Base-by-base conservation (phyloP, 169 alveolate species). In the Nephromyces sp. region DNA sequence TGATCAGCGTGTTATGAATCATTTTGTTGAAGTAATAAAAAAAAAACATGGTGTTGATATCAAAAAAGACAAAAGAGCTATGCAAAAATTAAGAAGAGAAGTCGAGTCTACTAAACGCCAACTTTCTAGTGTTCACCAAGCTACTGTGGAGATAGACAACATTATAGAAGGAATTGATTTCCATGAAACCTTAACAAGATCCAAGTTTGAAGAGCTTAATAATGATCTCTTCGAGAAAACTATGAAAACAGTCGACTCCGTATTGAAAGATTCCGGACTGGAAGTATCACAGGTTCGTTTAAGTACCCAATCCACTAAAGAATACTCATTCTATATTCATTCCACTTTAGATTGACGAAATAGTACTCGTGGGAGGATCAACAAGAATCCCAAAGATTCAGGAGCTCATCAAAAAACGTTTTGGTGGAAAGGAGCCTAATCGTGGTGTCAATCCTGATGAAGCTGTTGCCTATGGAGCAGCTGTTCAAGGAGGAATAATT, bases 91-190 rank as follows among this genome's bases (percentile, higher is more conserved):
- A 68, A 91, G 98, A 74, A 89, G 96, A 69, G 99, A 94, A 80
- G 98, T 95, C 61, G 99, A 97, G 90, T 93, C 91, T 66, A 97
- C 98, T 6, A 97, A 97, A 93, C 92, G 99, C 66, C 94, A 92
- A 6, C 89, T 95, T 57, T 93, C 98, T 34, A 84, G 96, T 64
- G 91, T 94, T 69, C 95, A 92, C 65, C 83, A 77, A 75, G 74
- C 68, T 75, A 79, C 72, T 78, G 91, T 92, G 0, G 93, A 87
- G 75, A 86, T 91, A 65, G 95, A 90, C 71, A 89, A 87, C 74
- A 79, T 92, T 35, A 84, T 82, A 77, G 94, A 89, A 35, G 94
- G 94, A 57, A 78, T 86, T 5, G 96, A 92, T 74, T 87, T 90
- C 80, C 85, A 88, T 64, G 95, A 87, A 80, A 89, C 91, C 0